These are phyloP conservation scores for Rugosomyces carneus DNA, from an alignment of 1,284 basidiomycete species.

Conservation along the genomic window DNA sequence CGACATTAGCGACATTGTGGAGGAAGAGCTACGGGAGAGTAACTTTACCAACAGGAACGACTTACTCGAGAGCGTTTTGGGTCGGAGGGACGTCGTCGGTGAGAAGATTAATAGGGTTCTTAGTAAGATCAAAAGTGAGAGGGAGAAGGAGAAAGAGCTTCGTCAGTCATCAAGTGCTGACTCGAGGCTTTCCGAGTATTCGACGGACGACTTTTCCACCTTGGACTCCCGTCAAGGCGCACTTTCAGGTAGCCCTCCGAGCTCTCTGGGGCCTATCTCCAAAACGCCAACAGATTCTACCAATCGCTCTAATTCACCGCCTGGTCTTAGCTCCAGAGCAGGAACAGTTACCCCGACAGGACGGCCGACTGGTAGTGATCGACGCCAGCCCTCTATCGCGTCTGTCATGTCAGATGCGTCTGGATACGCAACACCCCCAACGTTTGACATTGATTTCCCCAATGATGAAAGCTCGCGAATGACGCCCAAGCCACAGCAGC, in stretches of 20 bases:
- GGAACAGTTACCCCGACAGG: constrained; percentile 33
- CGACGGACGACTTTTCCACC: constrained; percentile 35
- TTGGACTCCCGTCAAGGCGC: constrained; percentile 20
- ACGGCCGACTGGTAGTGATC: constrained; percentile 20
- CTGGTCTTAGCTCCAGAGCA: constrained; percentile 13
- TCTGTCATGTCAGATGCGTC: constrained; percentile 61
- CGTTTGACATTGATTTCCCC: constrained; percentile 27
- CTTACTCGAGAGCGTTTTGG: constrained; percentile 60
- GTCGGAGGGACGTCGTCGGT: constrained; percentile 50
- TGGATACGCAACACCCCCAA: constrained; percentile 45
- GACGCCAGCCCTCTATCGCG: constrained; percentile 55
- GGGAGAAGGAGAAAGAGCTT: constrained; percentile 26
- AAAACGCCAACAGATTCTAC: constrained; percentile 22
- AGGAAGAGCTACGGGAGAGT: constrained; percentile 70
- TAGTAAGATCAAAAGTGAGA: constrained; percentile 59
- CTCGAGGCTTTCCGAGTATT: constrained; percentile 45
- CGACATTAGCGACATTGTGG: constrained; percentile 89
- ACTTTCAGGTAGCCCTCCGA: constrained; percentile 35
- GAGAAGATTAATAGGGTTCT: constrained; percentile 78
- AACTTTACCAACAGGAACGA: constrained; percentile 43
- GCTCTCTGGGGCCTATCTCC: constrained; percentile 25
- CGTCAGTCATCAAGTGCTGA: constrained; percentile 21
- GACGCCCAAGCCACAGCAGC: constrained; percentile 27
- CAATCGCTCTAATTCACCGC: not conserved
- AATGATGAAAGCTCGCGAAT: constrained; percentile 22